Evolutionary conservation across 192 early-diverging fungal species (phyloP), one percentile per base, ranked within the genome.

Genomic region (Physocladia obscura): DNA sequence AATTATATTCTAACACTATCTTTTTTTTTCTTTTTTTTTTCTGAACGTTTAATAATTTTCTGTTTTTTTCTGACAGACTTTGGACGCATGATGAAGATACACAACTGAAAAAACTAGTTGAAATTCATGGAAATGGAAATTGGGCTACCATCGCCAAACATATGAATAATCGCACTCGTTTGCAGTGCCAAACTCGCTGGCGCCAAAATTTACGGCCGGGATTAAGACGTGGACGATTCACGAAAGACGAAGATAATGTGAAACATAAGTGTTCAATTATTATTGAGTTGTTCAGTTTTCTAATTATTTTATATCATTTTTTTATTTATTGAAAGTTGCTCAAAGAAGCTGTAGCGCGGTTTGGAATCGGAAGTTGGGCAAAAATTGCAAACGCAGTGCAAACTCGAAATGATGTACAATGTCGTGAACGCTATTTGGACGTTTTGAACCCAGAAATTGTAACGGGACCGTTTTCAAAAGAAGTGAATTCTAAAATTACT

Each of bases 11-110:
- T 34, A n/a, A n/a, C n/a, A n/a, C n/a, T n/a, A n/a, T n/a, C n/a
- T 34, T 15, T 32, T 65, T 52, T 17, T 35, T 36, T 32, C 24
- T 15, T 35, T 24, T 8, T n/a, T 44, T 44, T 44, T n/a, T 44
- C 11, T n/a, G 11, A 44, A 44, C 40, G 8, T 13, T 13, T n/a
- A 44, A 44, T 13, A 44, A 44, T n/a, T 44, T n/a, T 13, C n/a
- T n/a, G n/a, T n/a, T n/a, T n/a, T n/a, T n/a, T n/a, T n/a, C n/a
- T n/a, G n/a, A n/a, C n/a, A 72, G 70, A 55, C 11, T 19, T n/a
- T 72, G 70, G 70, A 72, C 70, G 2, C 19, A 40, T 22, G 60
- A 72, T 11, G 70, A 72, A 39, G 70, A 72, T 31, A 29, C 27
- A 4, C 5, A 37, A 15, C 49, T 72, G 19, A 21, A 13, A 37